These are phyloP conservation scores for Cadophora gregata DNA, from an alignment of 2,329 filamentous ascomycete genomes.

Conservation along the genomic window DNA sequence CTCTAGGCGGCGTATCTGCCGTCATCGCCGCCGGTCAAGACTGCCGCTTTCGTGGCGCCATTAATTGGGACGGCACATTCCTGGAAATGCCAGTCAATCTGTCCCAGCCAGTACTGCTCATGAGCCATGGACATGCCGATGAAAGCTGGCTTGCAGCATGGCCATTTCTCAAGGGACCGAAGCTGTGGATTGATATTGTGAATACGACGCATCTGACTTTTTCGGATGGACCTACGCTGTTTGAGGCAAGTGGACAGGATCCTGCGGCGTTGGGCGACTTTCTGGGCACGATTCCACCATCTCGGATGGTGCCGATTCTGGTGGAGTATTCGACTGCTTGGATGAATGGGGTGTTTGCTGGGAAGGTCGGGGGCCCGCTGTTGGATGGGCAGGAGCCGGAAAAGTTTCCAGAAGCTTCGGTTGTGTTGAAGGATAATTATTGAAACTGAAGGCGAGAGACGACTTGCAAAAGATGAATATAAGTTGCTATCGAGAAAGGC, in stretches of 20 bases:
- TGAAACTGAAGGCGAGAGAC: neutral
- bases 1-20: neutral
- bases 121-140: neutral
- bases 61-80: neutral
- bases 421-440: neutral
- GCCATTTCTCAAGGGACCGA: neutral
- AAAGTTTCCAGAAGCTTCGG: neutral
- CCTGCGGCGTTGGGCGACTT: neutral
- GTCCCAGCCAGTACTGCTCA: neutral
- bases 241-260: neutral
- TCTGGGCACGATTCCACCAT: neutral
- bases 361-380: neutral
- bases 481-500: neutral
- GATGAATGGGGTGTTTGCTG: neutral
- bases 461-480: neutral
- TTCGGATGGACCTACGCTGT: neutral
- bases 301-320: neutral
- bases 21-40: neutral
- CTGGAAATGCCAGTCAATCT: neutral
- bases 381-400: neutral
- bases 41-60: neutral
- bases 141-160: neutral
- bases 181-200: neutral
- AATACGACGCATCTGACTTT: neutral
- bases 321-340: neutral